phyloP scores from a whole-genome alignment of 148 eudicot species.

The Fagopyrum tataricum region DNA sequence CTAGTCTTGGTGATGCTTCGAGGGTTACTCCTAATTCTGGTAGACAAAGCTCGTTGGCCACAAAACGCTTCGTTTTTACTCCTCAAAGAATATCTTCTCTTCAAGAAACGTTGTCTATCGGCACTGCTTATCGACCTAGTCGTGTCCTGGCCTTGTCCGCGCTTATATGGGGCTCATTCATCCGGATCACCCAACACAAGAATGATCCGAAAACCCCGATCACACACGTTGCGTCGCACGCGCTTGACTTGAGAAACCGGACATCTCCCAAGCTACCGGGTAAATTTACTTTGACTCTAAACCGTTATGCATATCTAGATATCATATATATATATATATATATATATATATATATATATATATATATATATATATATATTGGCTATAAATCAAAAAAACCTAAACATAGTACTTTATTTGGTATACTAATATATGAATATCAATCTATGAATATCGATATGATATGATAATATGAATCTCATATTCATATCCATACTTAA shows the following conservation, averaged over 20 bases:
- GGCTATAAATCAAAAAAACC: too few relatives aligned
- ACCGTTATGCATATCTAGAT: too few relatives aligned
- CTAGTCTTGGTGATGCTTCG: background rate
- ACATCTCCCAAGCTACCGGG: background rate
- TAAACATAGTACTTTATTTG: too few relatives aligned
- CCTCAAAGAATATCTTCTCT: background rate
- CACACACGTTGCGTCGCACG: background rate
- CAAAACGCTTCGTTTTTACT: conserved; percentile 4
- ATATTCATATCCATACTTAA: too few relatives aligned
- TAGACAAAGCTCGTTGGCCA: background rate
- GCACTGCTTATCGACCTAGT: background rate
- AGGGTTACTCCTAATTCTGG: background rate
- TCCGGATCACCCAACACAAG: background rate
- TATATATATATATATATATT: too few relatives aligned
- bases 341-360: too few relatives aligned
- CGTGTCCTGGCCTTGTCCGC: background rate
- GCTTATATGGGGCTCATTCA: conserved; percentile 3
- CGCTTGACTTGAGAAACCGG: background rate
- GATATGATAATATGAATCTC: too few relatives aligned
- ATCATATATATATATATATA: too few relatives aligned
- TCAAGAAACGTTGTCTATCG: background rate
- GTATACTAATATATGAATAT: too few relatives aligned
- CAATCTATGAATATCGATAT: too few relatives aligned
- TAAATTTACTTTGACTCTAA: background rate
- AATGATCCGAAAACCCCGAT: background rate